Evolutionary conservation across 805 yeast genomes (phyloP).

Genomic region (Kuraishia capsulata): DNA sequence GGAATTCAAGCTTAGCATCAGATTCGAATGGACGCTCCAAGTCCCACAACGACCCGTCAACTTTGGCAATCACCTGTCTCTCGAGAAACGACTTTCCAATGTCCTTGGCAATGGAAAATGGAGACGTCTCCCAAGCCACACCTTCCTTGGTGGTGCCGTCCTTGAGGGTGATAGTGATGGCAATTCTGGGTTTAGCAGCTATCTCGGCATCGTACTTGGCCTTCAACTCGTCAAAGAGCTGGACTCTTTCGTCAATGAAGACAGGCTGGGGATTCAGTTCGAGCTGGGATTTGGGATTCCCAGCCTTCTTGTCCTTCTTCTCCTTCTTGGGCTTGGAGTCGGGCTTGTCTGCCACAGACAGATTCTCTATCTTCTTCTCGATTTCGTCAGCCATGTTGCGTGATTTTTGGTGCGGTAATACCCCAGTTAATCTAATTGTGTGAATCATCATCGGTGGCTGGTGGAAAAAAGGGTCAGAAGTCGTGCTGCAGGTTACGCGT

Average conservation of each 20-base stretch:
- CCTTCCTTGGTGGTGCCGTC: conserved; percentile 81
- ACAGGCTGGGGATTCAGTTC: conserved; percentile 71
- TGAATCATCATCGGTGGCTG: neutral
- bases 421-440: neutral
- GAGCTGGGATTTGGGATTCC: conserved; percentile 29
- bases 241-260: conserved; percentile 71
- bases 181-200: conserved; percentile 45
- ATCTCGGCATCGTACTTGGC: conserved; percentile 66
- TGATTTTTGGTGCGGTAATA: neutral
- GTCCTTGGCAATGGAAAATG: conserved; percentile 72
- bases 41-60: conserved; percentile 90
- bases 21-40: conserved; percentile 86
- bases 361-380: conserved; percentile 36
- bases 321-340: conserved; percentile 20
- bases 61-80: conserved; percentile 84
- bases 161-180: conserved; percentile 73
- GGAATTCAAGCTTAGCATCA: conserved; percentile 61
- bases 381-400: conserved; percentile 28
- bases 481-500: too few relatives aligned
- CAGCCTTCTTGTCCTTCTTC: conserved; percentile 32
- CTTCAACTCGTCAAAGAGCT: conserved; percentile 72
- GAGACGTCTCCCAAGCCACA: conserved; percentile 82
- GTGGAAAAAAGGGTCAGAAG: too few relatives aligned
- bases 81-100: conserved; percentile 86
- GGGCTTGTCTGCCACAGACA: conserved; percentile 24